Percentiles rank a stretch among this genome's conserved stretches.
These are phyloP conservation scores for Bolboschoenoplectus hybrid DNA, from an alignment of 202 grass and related monocot species.

Conservation along the genomic window DNA sequence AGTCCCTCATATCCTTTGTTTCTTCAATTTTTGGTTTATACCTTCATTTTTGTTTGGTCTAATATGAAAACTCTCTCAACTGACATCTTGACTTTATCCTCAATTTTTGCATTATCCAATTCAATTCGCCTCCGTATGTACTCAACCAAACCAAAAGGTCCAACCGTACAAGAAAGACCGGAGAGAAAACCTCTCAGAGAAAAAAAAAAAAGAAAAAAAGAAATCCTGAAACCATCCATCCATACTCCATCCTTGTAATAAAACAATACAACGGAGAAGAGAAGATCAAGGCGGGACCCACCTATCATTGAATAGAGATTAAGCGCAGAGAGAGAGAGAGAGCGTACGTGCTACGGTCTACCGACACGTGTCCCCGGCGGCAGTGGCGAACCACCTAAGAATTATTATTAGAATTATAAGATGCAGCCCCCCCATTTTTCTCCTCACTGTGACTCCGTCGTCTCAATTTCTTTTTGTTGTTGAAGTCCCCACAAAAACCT, in stretches of 20 bases:
- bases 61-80: not conserved
- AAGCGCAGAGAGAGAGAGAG: constrained; percentile 10
- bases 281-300: not conserved
- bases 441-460: not conserved
- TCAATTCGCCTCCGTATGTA: not conserved
- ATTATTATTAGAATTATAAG: not conserved
- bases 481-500: constrained; percentile 22
- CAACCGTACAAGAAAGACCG: not conserved
- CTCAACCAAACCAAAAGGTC: not conserved
- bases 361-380: not conserved
- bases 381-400: not conserved
- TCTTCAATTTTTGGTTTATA: not conserved
- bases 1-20: not conserved
- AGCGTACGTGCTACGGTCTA: constrained; percentile 43
- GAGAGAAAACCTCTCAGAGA: not conserved
- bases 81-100: not conserved
- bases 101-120: not conserved
- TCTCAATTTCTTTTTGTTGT: not conserved
- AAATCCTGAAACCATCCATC: not conserved
- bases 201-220: too few relatives aligned
- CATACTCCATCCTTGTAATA: not conserved
- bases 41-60: not conserved
- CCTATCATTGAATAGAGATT: not conserved
- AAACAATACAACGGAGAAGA: not conserved
- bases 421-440: constrained; percentile 6